Conservation (phyloP, 352 stramenopile genomes). For the Phytophthora lateralis region DNA sequence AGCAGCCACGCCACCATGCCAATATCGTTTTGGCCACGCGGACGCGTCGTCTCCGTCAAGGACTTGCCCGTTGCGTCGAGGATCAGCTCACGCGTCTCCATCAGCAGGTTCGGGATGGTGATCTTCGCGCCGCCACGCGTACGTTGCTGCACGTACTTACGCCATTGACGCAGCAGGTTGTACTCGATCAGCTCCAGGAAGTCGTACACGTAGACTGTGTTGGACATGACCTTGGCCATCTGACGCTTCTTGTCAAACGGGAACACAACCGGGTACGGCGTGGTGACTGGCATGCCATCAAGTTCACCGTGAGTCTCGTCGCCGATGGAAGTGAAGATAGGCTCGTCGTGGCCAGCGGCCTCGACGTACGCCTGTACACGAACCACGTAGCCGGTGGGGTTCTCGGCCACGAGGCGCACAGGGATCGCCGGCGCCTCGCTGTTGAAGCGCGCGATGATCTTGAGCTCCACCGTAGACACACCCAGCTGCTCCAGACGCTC, state of each 20-base stretch:
- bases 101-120: slow-evolving; percentile 89
- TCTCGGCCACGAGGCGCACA: slow-evolving; percentile 95
- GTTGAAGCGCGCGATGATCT: slow-evolving; percentile 95
- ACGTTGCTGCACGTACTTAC: slow-evolving; percentile 86
- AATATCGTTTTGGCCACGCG: slow-evolving; percentile 97
- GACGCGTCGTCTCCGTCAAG: slow-evolving; percentile 69
- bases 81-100: slow-evolving; percentile 95
- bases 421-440: slow-evolving; percentile 94
- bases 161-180: slow-evolving; percentile 94
- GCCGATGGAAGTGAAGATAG: slow-evolving; percentile 92
- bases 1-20: slow-evolving; percentile 99
- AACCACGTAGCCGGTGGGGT: slow-evolving; percentile 99
- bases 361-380: slow-evolving; percentile 99
- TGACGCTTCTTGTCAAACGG: slow-evolving; percentile 95
- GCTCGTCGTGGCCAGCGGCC: slow-evolving; percentile 81
- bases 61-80: slow-evolving; percentile 81
- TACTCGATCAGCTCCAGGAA: slow-evolving; percentile 98
- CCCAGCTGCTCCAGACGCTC: slow-evolving; percentile 92
- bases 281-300: slow-evolving; percentile 94
- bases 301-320: slow-evolving; percentile 90
- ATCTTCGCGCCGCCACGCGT: slow-evolving; percentile 66
- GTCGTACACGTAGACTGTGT: slow-evolving; percentile 99
- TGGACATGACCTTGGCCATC: slow-evolving; percentile 94
- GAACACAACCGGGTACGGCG: slow-evolving; percentile 97
- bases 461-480: slow-evolving; percentile 97